Evolutionary conservation across 2,329 filamentous ascomycete species (phyloP), one percentile per base, ranked within the genome.

Genomic region (Fusarium sp.): DNA sequence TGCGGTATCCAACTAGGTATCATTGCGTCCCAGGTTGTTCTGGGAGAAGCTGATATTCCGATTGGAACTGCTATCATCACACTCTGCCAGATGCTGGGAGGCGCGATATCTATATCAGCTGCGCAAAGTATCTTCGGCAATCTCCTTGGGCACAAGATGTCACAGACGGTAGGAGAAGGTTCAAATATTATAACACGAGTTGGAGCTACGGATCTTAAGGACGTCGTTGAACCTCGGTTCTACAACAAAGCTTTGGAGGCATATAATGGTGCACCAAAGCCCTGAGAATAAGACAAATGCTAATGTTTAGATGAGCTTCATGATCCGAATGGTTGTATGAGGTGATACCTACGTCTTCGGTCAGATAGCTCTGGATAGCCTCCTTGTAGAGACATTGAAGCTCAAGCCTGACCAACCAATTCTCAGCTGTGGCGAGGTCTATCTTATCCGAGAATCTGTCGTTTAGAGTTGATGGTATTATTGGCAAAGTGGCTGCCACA

Each of bases 1-100:
- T 66, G 77, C 4, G 81, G 77, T 3, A 80, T 84, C 48, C 84
- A 88, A 72, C 80, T 86, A 7, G 85, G 85, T 30, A 84, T 87
- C 73, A 84, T 86, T 56, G 83, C 82, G 9, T 81, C 83, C 4
- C 85, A 86, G n/a, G 30, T 26, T 22, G 45, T 51, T 24, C 36
- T 60, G 16, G 8, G 22, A 13, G 35, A 50, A 33, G 18, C 48
- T 13, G 57, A 60, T 31, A 42, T 60, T n/a, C 35, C 57, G 0
- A 42, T 42, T 18, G 57, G 57, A 24, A 51, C 45, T 31, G 44
- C 57, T n/a, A n/a, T 51, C 7, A 10, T 44, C 24, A 60, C 36
- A 9, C 36, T 60, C 26, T 39, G 18, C 28, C 57, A 60, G 18
- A 50, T 31, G 35, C 45, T 60, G 5, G 57, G 57, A 18, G 57